These are phyloP conservation scores for Crataegus laevigata DNA, from an alignment of 306 rosid genomes.

Conservation along the genomic window DNA sequence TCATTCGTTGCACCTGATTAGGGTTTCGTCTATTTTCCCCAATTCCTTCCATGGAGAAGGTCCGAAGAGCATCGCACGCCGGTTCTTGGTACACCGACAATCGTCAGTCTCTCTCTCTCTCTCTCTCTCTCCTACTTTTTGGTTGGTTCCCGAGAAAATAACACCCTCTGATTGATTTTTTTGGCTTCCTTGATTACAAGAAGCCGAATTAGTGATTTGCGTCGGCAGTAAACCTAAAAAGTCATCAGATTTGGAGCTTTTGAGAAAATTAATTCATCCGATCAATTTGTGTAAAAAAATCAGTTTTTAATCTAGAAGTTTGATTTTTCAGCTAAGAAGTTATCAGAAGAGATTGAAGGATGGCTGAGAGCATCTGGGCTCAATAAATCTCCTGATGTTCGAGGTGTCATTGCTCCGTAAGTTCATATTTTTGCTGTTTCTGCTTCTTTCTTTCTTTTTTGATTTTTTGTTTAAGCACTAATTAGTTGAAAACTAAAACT, in stretches of 20 bases:
- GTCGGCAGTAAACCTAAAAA: not conserved
- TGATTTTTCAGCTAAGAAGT: slow-evolving; percentile 42
- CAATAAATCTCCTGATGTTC: slow-evolving; percentile 59
- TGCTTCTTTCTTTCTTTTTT: not conserved
- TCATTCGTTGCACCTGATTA: not conserved
- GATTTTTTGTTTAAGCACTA: not conserved
- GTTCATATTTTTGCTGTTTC: slow-evolving; percentile 9
- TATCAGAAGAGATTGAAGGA: slow-evolving; percentile 67
- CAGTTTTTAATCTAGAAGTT: not conserved
- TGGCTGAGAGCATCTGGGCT: slow-evolving; percentile 64
- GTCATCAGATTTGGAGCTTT: not conserved
- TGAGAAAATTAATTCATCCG: not conserved
- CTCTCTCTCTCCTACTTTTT: not conserved
- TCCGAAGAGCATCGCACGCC: slow-evolving; percentile 71
- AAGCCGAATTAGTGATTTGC: not conserved
- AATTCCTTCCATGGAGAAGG: slow-evolving; percentile 40
- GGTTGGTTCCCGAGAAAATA: not conserved
- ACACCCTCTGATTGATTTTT: not conserved
- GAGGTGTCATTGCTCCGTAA: slow-evolving; percentile 96
- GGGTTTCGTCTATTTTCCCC: slow-evolving; percentile 8
- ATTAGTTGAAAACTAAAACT: not conserved
- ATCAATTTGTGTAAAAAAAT: not conserved
- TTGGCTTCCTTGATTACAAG: not conserved
- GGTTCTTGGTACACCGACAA: slow-evolving; percentile 89
- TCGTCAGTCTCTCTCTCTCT: slow-evolving; percentile 45